A percentile compares a stretch with the other conserved stretches of the same genome.
Evolutionary conservation across 2,329 filamentous ascomycete species (phyloP).

Genomic region (Torrubiella hemipterigena): DNA sequence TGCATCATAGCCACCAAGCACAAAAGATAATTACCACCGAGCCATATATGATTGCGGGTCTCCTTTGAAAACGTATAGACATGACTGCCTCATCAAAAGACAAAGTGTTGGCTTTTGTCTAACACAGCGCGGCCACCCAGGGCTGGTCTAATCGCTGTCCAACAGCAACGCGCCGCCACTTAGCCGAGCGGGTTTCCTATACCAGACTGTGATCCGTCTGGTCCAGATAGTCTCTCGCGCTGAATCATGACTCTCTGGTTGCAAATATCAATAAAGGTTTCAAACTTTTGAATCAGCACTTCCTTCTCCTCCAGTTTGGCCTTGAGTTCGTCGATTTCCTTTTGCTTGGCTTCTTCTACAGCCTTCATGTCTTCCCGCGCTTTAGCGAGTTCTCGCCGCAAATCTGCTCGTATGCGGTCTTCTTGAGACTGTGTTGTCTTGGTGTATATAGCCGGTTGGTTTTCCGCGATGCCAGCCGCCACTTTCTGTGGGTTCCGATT

Average conservation of each 20-base stretch:
- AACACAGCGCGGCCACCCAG: too few species aligned
- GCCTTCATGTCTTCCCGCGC: conserved; percentile 43
- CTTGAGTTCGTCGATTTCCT: conserved; percentile 46
- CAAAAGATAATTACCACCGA: too few species aligned
- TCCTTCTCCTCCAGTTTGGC: conserved; percentile 51
- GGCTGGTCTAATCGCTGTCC: too few species aligned
- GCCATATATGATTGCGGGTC: too few species aligned
- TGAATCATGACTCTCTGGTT: conserved; percentile 55
- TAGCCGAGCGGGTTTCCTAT: conserved; percentile 1
- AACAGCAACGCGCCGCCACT: not conserved
- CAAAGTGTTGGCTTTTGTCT: too few species aligned
- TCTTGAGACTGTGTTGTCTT: conserved; percentile 52
- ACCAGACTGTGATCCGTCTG: conserved; percentile 10
- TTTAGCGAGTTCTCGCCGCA: conserved; percentile 48
- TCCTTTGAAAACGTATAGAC: too few species aligned
- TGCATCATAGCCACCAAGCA: too few species aligned
- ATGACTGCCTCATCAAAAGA: too few species aligned
- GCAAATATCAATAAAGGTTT: conserved; percentile 60
- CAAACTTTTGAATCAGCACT: conserved; percentile 48
- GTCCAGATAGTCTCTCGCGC: conserved; percentile 34
- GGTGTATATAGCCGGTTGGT: conserved; percentile 53
- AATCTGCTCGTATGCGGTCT: conserved; percentile 50
- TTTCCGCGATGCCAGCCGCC: conserved; percentile 45
- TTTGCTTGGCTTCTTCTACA: conserved; percentile 41
- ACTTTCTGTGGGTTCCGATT: conserved; percentile 54